These are phyloP conservation scores for Russula lepida DNA, from an alignment of 768 basidiomycete genomes.

Conservation along the genomic window DNA sequence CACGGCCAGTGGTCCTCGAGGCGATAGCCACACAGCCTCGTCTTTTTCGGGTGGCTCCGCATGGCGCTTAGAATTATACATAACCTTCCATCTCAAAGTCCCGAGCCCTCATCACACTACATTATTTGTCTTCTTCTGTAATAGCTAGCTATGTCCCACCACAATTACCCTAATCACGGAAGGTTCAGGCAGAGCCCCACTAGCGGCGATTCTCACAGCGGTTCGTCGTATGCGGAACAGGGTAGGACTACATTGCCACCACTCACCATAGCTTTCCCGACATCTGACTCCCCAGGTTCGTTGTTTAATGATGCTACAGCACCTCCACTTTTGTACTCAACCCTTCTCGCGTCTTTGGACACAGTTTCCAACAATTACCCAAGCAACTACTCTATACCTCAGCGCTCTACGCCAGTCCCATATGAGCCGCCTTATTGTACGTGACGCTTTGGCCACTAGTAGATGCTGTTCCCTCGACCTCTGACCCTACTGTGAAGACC, in stretches of 20 bases:
- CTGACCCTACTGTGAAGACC: conserved; percentile 5
- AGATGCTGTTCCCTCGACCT: background rate
- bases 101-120: conserved; percentile 13
- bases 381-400: conserved; percentile 1
- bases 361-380: conserved; percentile 12
- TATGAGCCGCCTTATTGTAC: conserved; percentile 8
- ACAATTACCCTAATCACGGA: conserved; percentile 17
- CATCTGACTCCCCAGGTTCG: conserved; percentile 20
- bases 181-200: conserved; percentile 13
- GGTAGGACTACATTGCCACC: conserved; percentile 22
- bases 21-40: background rate
- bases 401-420: conserved; percentile 12
- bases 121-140: conserved; percentile 20
- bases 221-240: conserved; percentile 19
- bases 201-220: conserved; percentile 17
- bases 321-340: conserved; percentile 12
- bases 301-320: conserved; percentile 13
- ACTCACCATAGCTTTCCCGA: conserved; percentile 19
- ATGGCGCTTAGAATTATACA: background rate
- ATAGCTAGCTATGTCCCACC: conserved; percentile 21
- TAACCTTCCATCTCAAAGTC: conserved; percentile 1
- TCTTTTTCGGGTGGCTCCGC: background rate
- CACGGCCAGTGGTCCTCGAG: conserved; percentile 2
- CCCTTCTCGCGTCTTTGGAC: background rate
- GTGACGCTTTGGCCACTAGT: background rate